phyloP scores from a whole-genome alignment of 2,329 filamentous ascomycete species.

The Calonectria henricotiae region DNA sequence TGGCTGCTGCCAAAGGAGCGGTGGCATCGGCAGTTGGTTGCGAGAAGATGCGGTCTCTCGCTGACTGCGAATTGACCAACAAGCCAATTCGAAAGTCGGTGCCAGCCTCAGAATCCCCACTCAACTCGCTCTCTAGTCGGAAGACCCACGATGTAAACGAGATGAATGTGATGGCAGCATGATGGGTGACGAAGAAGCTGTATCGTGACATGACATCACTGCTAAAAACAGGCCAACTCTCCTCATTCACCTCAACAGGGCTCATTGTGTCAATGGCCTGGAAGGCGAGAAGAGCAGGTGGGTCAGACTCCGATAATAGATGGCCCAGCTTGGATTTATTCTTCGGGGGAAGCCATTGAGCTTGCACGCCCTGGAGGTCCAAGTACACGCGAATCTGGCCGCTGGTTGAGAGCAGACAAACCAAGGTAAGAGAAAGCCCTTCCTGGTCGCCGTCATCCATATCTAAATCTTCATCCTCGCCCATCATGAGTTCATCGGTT shows the following conservation, averaged over 20 bases:
- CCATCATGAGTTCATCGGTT: conserved; percentile 73
- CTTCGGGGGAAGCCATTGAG: conserved; percentile 77
- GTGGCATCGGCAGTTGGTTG: conserved; percentile 65
- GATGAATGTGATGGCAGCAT: conserved; percentile 73
- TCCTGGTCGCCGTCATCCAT: conserved; percentile 72
- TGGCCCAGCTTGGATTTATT: conserved; percentile 66
- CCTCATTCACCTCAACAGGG: conserved; percentile 69
- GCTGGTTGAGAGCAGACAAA: conserved; percentile 75
- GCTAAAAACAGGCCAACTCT: conserved; percentile 77
- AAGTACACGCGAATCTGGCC: conserved; percentile 76
- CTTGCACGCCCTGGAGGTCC: conserved; percentile 75
- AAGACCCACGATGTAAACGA: conserved; percentile 77
- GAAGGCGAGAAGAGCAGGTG: conserved; percentile 72
- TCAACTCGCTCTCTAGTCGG: conserved; percentile 74
- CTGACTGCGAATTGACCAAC: conserved; percentile 72
- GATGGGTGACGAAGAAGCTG: conserved; percentile 75
- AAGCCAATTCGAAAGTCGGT: conserved; percentile 76
- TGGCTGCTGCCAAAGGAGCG: conserved; percentile 69
- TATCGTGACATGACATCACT: conserved; percentile 75
- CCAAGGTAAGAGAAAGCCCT: conserved; percentile 73
- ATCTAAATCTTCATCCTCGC: conserved; percentile 76
- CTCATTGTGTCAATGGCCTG: conserved; percentile 75
- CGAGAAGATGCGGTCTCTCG: conserved; percentile 73
- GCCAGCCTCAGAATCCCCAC: conserved; percentile 71
- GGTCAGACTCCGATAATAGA: conserved; percentile 58